phyloP scores from a whole-genome alignment of 148 eudicot species.

The Suaeda aralocaspica region DNA sequence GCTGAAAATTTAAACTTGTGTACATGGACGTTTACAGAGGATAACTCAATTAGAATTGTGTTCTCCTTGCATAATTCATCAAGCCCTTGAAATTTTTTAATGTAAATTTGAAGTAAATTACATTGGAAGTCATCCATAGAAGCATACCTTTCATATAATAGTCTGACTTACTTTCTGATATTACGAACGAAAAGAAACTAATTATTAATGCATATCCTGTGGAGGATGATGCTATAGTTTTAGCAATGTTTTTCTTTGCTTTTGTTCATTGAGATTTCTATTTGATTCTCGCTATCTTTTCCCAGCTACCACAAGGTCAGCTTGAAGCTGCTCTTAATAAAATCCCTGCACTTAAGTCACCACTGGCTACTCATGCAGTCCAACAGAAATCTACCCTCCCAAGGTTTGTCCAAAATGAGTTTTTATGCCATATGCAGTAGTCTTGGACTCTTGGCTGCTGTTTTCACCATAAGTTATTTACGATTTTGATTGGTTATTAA shows the following conservation, averaged over 20 bases:
- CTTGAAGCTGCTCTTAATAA: constrained; percentile 81
- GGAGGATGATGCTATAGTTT: not conserved
- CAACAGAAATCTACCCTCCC: constrained; percentile 76
- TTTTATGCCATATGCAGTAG: not conserved
- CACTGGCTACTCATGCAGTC: constrained; percentile 68
- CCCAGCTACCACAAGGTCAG: constrained; percentile 81
- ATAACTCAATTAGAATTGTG: not conserved
- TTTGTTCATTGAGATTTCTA: not conserved
- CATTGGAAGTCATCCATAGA: not conserved
- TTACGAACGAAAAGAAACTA: not conserved
- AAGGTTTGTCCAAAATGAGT: constrained; percentile 37
- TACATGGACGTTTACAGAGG: not conserved
- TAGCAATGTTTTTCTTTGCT: not conserved
- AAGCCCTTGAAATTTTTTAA: no score
- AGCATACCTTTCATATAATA: not conserved
- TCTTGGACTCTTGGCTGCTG: not conserved
- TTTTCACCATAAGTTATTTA: not conserved
- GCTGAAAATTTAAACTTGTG: no score
- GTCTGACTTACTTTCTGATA: not conserved
- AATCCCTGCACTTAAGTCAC: constrained; percentile 62
- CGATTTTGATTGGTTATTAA: constrained; percentile 2
- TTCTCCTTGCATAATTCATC: not conserved
- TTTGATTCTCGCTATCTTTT: constrained; percentile 2
- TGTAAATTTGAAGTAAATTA: constrained; percentile 3
- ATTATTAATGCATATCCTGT: no score